Conservation (phyloP, 2,329 filamentous ascomycete species). For the Claviceps pusilla region DNA sequence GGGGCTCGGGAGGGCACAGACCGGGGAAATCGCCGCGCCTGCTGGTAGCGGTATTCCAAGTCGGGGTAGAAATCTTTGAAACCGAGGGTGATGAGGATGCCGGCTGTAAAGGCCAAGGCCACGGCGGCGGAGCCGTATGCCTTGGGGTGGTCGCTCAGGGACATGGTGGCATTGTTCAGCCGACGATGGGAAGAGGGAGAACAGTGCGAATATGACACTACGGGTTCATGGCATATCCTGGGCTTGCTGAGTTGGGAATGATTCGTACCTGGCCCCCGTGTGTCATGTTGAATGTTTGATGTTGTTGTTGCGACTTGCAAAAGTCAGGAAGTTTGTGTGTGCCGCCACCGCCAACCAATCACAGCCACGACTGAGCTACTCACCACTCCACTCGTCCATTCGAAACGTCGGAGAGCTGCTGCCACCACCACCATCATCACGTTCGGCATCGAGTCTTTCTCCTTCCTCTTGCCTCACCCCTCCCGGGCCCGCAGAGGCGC, state of each 20-base stretch:
- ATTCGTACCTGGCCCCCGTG: too few species aligned
- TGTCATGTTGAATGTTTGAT: too few species aligned
- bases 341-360: background rate
- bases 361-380: background rate
- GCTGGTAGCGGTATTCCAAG: constrained; percentile 49
- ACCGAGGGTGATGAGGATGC: constrained; percentile 58
- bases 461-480: too few species aligned
- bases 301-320: too few species aligned
- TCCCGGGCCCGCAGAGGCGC: background rate
- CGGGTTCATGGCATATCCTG: background rate
- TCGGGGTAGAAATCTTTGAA: constrained; percentile 71
- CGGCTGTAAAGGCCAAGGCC: constrained; percentile 59
- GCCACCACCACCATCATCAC: too few species aligned
- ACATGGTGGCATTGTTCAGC: constrained; percentile 26
- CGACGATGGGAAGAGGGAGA: background rate
- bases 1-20: too few species aligned
- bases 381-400: background rate
- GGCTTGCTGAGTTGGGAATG: too few species aligned
- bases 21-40: constrained; percentile 14
- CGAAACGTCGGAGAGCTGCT: too few species aligned
- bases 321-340: too few species aligned
- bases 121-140: constrained; percentile 52
- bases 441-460: background rate
- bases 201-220: background rate
- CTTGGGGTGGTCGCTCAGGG: constrained; percentile 44